These are phyloP conservation scores for Physocladia obscura DNA, from an alignment of 192 early-diverging fungal genomes.

Conservation along the genomic window DNA sequence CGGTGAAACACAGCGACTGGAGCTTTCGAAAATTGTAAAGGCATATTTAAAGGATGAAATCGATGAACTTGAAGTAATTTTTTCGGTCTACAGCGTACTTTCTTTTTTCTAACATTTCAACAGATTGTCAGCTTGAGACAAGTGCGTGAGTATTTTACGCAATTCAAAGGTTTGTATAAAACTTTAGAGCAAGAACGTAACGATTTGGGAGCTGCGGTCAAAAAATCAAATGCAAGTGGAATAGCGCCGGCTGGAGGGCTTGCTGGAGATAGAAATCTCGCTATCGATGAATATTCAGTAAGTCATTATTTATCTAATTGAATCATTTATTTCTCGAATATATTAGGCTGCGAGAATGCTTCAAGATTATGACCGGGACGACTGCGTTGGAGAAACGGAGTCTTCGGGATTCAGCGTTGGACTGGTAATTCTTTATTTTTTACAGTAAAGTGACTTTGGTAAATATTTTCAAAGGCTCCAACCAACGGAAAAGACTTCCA, in stretches of 20 bases:
- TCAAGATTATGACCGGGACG: constrained; percentile 46
- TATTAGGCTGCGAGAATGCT: neutral
- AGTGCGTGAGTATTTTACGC: constrained; percentile 49
- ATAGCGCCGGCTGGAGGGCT: neutral
- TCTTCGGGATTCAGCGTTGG: constrained; percentile 59
- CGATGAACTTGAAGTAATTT: constrained; percentile 52
- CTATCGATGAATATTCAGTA: neutral
- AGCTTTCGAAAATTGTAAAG: constrained; percentile 49
- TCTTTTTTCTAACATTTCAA: neutral
- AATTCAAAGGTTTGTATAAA: constrained; percentile 55
- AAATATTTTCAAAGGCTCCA: constrained; percentile 29
- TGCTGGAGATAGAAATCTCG: constrained; percentile 2
- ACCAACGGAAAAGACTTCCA: constrained; percentile 8
- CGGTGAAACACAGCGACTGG: constrained; percentile 49
- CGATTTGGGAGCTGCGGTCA: constrained; percentile 12
- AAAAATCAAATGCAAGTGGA: constrained; percentile 7
- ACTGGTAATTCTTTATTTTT: too few relatives aligned
- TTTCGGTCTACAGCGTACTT: neutral
- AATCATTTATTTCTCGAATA: too few relatives aligned
- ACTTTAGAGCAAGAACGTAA: constrained; percentile 47
- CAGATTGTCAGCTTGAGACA: constrained; percentile 59
- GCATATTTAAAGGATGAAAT: constrained; percentile 51
- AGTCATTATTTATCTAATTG: too few relatives aligned
- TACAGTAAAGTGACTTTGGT: too few relatives aligned
- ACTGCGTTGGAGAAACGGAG: constrained; percentile 61